Percentiles rank a stretch among this genome's conserved stretches.
Conservation (phyloP, 441 rosid species). For the Euphorbia schlechtendalii region DNA sequence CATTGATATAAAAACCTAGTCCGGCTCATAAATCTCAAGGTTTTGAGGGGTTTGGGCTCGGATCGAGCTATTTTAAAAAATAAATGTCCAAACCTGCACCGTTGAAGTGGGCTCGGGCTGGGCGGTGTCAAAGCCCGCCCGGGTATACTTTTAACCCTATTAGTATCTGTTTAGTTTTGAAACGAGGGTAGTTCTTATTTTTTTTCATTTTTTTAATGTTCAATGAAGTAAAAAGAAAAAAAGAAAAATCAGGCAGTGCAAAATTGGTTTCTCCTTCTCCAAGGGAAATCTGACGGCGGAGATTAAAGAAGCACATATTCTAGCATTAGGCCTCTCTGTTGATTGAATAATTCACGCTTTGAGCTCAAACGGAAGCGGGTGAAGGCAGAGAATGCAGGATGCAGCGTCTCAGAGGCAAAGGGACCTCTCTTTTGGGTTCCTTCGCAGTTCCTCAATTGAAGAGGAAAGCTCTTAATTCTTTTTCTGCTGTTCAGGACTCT, state of each 20-base stretch:
- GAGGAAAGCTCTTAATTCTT: constrained; percentile 59
- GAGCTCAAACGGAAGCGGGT: constrained; percentile 9
- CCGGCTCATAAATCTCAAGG: too few species aligned
- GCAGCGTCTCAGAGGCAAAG: constrained; percentile 63
- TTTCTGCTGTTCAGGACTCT: constrained; percentile 69
- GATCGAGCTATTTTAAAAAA: too few species aligned
- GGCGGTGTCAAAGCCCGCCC: too few species aligned
- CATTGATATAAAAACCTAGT: too few species aligned
- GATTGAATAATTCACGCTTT: neutral
- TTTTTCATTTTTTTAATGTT: too few species aligned
- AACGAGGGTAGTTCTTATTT: too few species aligned
- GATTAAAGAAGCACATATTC: neutral
- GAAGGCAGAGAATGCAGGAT: constrained; percentile 23
- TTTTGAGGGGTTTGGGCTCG: too few species aligned
- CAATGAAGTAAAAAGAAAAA: neutral
- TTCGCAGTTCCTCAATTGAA: constrained; percentile 43
- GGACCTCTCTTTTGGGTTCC: constrained; percentile 40
- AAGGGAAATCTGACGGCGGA: neutral
- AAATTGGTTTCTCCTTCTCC: neutral
- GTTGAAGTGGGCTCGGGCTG: too few species aligned
- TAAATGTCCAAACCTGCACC: too few species aligned
- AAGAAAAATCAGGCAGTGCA: neutral
- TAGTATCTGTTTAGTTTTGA: too few species aligned
- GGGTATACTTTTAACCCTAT: too few species aligned
- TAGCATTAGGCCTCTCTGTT: neutral